Base-by-base conservation (phyloP, 495 filamentous ascomycete genomes). In the Tuber melanosporum region DNA sequence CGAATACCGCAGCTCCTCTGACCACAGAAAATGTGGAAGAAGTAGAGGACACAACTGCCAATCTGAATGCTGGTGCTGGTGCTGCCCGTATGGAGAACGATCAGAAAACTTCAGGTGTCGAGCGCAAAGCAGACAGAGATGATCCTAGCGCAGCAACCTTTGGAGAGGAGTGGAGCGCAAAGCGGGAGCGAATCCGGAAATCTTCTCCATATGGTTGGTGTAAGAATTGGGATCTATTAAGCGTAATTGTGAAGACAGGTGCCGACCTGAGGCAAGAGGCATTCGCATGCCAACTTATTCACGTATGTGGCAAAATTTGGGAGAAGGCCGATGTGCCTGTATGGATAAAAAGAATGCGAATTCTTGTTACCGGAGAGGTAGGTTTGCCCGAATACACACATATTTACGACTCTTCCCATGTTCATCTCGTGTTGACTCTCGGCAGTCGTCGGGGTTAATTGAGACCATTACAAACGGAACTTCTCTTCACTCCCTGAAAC, bases 401-500 rank as follows among this genome's bases (percentile, higher is more conserved):
- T 32, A 73, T 70, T 52, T 72, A 4, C 15, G 15, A 42, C 15
- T 43, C 19, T 43, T 46, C 19, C 39, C 52, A 39, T 26, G 43
- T 17, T 41, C 70, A 75, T 75, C 22, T 78, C 46, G 36, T 76
- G 71, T 70, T 80, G 71, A 83, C 80, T 70, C 41, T 75, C 73
- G 70, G 47, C 74, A 84, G 85, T 90, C 89, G 26, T 92, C 91
- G 22, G 91, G 91, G 12, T 87, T 93, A 52, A 91, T 93, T 83
- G 91, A 93, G 84, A 93, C 91, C 10, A 93, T 93, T 80, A 92
- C 91, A 46, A 93, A 92, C 80, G 91, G 92, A 71, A 92, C 93
- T 42, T 92, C 90, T 52, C 84, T 93, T 52, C 91, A 93, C 82
- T 92, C 90, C 19, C 86, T 93, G 74, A 93, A 93, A 84, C 90